Percentiles rank a stretch among this genome's conserved stretches.
Conservation (phyloP, 176 grass and related monocot genomes). For the Secale cereale region DNA sequence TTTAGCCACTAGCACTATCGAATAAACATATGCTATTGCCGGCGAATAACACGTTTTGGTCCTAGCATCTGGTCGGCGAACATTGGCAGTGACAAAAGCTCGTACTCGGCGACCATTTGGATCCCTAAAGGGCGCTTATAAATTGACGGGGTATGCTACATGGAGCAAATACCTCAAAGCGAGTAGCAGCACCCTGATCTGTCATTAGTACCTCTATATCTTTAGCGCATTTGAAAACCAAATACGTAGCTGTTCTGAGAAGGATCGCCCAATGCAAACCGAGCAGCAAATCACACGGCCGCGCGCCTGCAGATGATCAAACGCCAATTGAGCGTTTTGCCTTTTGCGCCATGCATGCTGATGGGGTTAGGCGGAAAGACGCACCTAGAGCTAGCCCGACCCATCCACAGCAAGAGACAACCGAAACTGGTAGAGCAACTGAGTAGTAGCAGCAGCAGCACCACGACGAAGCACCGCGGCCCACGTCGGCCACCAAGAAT, state of each 20-base stretch:
- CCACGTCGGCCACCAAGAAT: constrained; percentile 40
- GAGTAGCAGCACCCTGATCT: neutral
- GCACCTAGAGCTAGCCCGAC: neutral
- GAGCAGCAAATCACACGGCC: neutral
- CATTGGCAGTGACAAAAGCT: neutral
- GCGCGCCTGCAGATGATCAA: constrained; percentile 25
- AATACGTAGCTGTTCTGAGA: constrained; percentile 4
- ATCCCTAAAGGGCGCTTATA: constrained; percentile 16
- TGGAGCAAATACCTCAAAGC: neutral
- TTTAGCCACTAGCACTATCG: neutral
- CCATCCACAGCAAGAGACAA: neutral
- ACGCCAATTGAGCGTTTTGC: neutral
- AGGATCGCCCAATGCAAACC: neutral
- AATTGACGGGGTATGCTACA: neutral
- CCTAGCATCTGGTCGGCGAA: neutral
- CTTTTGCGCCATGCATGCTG: neutral
- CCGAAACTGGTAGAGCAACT: neutral
- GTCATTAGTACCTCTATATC: too few species aligned
- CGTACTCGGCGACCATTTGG: neutral
- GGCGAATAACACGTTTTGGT: constrained; percentile 12
- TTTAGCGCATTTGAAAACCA: neutral
- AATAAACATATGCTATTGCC: neutral
- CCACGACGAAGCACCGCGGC: neutral
- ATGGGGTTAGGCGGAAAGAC: constrained; percentile 37
- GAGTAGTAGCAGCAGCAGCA: neutral